Evolutionary conservation across 176 grass and related monocot species (phyloP).

Genomic region (Alloteropsis semialata): DNA sequence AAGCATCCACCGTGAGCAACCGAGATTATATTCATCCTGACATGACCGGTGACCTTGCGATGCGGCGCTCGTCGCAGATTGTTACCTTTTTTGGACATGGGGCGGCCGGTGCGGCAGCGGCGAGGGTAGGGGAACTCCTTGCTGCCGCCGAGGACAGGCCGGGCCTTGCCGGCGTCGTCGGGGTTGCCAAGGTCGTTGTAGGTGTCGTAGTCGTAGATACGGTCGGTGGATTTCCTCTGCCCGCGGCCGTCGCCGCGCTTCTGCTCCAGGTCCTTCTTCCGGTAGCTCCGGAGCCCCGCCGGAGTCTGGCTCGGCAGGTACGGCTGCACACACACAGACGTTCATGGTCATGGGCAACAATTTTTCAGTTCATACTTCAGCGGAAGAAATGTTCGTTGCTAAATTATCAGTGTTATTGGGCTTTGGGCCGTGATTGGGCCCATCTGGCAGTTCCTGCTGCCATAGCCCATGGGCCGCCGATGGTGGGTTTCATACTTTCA

Average conservation of each 20-base stretch:
- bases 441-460: neutral
- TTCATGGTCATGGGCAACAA: neutral
- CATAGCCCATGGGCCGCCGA: neutral
- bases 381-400: neutral
- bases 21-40: too few relatives aligned
- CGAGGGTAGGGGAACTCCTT: conserved; percentile 70
- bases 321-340: conserved; percentile 22
- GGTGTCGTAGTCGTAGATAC: conserved; percentile 77
- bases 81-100: conserved; percentile 38
- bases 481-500: neutral
- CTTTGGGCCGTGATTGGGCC: neutral
- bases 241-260: conserved; percentile 55
- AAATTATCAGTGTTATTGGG: neutral
- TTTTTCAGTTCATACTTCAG: neutral
- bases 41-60: too few relatives aligned
- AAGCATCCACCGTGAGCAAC: neutral
- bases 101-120: conserved; percentile 71
- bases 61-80: neutral
- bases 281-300: conserved; percentile 40
- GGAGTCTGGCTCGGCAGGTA: conserved; percentile 75
- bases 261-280: conserved; percentile 44
- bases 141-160: conserved; percentile 63
- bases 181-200: conserved; percentile 75
- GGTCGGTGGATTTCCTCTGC: conserved; percentile 47
- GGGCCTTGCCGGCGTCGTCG: conserved; percentile 24